phyloP scores from a whole-genome alignment of 768 basidiomycete species.

The Chlorophyllum brunneum region DNA sequence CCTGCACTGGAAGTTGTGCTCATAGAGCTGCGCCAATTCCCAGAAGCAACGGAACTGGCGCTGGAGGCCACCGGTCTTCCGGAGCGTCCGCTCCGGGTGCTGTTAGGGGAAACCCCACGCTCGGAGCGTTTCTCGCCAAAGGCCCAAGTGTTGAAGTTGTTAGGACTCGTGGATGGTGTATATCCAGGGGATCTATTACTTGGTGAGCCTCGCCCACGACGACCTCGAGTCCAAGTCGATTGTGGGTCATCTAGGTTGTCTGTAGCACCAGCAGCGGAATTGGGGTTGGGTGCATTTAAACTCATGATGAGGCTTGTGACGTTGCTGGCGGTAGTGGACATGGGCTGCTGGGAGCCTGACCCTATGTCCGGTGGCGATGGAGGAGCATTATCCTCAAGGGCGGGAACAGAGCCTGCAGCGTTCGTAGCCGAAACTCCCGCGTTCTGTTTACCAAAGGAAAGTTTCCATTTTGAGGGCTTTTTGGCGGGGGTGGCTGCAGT shows the following conservation, averaged over 20 bases:
- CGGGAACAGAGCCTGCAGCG: conserved; percentile 34
- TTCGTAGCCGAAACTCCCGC: conserved; percentile 27
- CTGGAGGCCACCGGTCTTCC: conserved; percentile 47
- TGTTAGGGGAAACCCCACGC: conserved; percentile 59
- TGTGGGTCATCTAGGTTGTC: conserved; percentile 35
- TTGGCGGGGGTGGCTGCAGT: conserved; percentile 44
- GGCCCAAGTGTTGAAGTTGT: conserved; percentile 29
- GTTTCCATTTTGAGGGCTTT: conserved; percentile 86
- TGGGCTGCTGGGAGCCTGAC: conserved; percentile 27
- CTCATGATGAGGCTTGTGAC: conserved; percentile 76
- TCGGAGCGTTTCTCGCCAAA: conserved; percentile 29
- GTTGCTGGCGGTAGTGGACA: conserved; percentile 73
- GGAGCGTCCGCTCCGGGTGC: conserved; percentile 42
- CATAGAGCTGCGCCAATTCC: conserved; percentile 78
- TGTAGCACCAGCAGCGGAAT: conserved; percentile 20
- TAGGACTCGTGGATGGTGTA: conserved; percentile 24
- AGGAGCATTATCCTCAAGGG: conserved; percentile 35
- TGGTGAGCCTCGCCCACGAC: conserved; percentile 29
- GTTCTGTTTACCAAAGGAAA: conserved; percentile 64
- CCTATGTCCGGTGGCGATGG: conserved; percentile 25
- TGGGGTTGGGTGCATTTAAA: conserved; percentile 42
- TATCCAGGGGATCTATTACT: conserved; percentile 26
- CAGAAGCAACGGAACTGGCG: conserved; percentile 59
- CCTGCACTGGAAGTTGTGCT: conserved; percentile 66
- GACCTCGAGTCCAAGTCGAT: conserved; percentile 47